A percentile compares a stretch with the other conserved stretches of the same genome.
phyloP scores from a whole-genome alignment of 352 stramenopile species.

The Globisporangium emineosum region DNA sequence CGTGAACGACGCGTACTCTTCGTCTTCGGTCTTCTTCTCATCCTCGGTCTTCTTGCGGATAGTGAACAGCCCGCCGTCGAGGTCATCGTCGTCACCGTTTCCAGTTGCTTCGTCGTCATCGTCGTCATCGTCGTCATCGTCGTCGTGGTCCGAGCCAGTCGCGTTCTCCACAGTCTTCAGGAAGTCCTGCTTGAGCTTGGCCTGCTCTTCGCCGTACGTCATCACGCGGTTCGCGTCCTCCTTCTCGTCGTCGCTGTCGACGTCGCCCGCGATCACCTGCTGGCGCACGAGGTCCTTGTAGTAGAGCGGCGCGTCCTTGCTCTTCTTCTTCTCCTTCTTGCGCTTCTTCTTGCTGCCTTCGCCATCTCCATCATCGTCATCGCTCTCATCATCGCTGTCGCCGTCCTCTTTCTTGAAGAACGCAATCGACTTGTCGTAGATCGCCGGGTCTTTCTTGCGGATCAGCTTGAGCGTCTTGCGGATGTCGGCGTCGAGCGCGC shows the following conservation, averaged over 20 bases:
- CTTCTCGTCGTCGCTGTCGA: conserved; percentile 73
- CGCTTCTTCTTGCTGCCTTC: conserved; percentile 17
- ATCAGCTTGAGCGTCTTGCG: conserved; percentile 88
- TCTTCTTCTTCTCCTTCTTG: conserved; percentile 27
- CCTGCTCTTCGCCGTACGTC: conserved; percentile 71
- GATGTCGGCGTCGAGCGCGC: conserved; percentile 73
- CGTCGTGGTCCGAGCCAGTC: conserved; percentile 27
- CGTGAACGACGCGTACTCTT: conserved; percentile 59
- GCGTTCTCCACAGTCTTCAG: conserved; percentile 42
- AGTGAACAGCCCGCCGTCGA: conserved; percentile 71
- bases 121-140: conserved; percentile 27
- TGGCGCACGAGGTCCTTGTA: conserved; percentile 96
- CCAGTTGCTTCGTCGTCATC: conserved; percentile 21
- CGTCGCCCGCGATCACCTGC: conserved; percentile 88
- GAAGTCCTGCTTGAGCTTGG: conserved; percentile 66
- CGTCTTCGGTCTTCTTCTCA: conserved; percentile 64
- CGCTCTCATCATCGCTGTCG: conserved; percentile 21
- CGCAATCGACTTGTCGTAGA: conserved; percentile 88
- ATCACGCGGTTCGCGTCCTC: conserved; percentile 44
- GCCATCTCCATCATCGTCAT: conserved; percentile 24
- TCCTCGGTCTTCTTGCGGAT: conserved; percentile 62
- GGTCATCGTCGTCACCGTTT: conserved; percentile 44
- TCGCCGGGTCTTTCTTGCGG: conserved; percentile 86
- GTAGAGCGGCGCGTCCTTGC: conserved; percentile 57
- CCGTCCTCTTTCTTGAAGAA: conserved; percentile 82